Evolutionary conservation across 306 rosid genomes (phyloP), one percentile per base, ranked within the genome.

Genomic region (Rosa rugosa): DNA sequence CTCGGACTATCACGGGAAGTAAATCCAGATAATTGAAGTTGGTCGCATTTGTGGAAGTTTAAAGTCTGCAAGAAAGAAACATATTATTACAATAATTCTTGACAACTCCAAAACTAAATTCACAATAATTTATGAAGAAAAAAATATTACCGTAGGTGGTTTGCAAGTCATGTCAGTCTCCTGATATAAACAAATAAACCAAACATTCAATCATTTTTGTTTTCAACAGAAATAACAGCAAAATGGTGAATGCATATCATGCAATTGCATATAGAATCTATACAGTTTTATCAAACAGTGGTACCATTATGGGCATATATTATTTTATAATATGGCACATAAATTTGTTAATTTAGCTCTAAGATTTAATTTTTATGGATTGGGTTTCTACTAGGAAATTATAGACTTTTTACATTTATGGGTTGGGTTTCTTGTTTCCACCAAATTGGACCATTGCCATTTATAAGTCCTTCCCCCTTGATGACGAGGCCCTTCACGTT

Each of bases 1-100:
- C 12, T 76, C 4, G 77, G 77, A 1, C 77, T 70, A 20, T 81
- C 34, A 5, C 4, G 22, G 60, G n/a, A 47, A 45, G 41, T 71
- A 8, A 81, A 18, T 49, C 40, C 77, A 0, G 46, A 38, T 27
- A 59, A n/a, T 42, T 62, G 18, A 47, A 76, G 67, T 40, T 47
- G 72, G 5, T 46, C 1, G 11, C 79, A 67, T 5, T 54, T 22
- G 31, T 36, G 11, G 31, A 80, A 80, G 3, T 44, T 3, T 27
- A 34, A 7, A 64, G 70, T 11, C 45, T 65, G 18, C 70, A 8
- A 65, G 12, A 36, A 34, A 17, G 70, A 36, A 16, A 65, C 36
- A 14, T 5, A 65, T 5, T 14, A 11, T 14, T 13, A 17, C 8
- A 34, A n/a, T 11, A 38, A 16, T 65, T 34, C 4, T 16, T 65